Evolutionary conservation across 1,284 basidiomycete genomes (phyloP), one percentile per base, ranked within the genome.

Genomic region (Inonotus hispidus): DNA sequence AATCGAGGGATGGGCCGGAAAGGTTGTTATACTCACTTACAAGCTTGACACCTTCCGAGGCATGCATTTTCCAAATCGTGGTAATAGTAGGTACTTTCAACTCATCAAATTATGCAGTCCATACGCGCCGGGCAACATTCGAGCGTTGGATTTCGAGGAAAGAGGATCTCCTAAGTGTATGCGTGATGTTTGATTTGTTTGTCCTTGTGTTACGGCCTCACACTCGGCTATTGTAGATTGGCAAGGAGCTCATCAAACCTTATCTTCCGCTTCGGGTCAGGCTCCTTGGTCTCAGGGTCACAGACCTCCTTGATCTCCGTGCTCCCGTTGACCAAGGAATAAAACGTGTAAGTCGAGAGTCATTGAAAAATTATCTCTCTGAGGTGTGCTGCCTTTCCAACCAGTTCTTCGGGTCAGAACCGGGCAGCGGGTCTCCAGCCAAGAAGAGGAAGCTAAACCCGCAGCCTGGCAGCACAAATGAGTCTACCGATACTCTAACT

Each of bases 41-140:
- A 92, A 92, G 70, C 77, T 91, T 29, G 85, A 92, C 67, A 91
- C 84, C 0, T 93, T 84, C 70, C 82, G 92, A 78, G 84, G 89
- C 84, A 55, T 10, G 73, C 64, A 46, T 59, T 27, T 37, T 50
- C 38, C 19, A 49, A 5, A 3, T 10, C 16, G n/a, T 43, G 41
- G 16, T 5, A 29, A 55, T 55, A 69, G 56, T 5, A 52, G 32
- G 19, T n/a, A 23, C 19, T 35, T 16, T 66, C 47, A 35, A 50
- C 39, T 11, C 23, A 35, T 23, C 5, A 35, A 16, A 7, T 56
- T 14, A 16, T 1, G 1, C 56, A 93, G 89, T 89, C 2, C 91
- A 90, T 67, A 92, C 92, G 1, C 83, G 93, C 27, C 88, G 93
- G 1, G 88, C 85, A 69, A 91, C 92, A 0, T 81, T 89, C 57